Base-by-base conservation (phyloP, 331 rosid species). In the Stylosanthes scabra region DNA sequence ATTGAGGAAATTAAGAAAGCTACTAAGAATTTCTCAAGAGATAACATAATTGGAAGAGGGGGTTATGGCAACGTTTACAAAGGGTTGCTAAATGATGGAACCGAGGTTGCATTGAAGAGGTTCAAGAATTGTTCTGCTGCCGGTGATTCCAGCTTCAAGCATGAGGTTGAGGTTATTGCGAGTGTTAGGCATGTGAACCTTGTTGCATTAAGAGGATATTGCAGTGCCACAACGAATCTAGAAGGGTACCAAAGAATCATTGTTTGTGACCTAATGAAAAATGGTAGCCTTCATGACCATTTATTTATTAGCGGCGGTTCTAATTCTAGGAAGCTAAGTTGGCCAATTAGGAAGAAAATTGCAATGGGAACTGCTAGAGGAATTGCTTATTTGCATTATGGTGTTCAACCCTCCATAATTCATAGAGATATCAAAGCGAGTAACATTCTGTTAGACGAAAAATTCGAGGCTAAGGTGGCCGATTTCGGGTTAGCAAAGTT, bases 171-270 rank as follows among this genome's bases (percentile, higher is more conserved):
- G 81, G 97, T 93, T 56, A 93, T 93, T 70, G 97, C 97, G 0
- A 90, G 98, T 14, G 86, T 93, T 28, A 83, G 97, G 76, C 98
- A 93, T 77, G 96, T 93, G 1, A 93, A 91, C 40, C 96, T 93
- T 51, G 96, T 93, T 15, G 92, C 92, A 4, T 57, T 93, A 74
- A 84, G 93, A 74, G 98, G 98, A 0, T 93, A 90, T 71, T 93
- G 98, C 59, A 83, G 85, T 16, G 96, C 96, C 1, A 87, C 93
- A 0, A 87, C 97, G 10, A 76, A 77, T 7, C 72, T 76, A 3
- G 92, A 89, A 68, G 98, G 98, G 74, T 93, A 90, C 66, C 98
- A 93, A 84, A 87, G 98, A 80, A 91, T 93, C 51, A 89, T 91
- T 46, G 96, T 93, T 54, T 87, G 93, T 55, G 98, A 93, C 73